Base-by-base conservation (phyloP, 306 rosid species). In the Cucumis hystrix region DNA sequence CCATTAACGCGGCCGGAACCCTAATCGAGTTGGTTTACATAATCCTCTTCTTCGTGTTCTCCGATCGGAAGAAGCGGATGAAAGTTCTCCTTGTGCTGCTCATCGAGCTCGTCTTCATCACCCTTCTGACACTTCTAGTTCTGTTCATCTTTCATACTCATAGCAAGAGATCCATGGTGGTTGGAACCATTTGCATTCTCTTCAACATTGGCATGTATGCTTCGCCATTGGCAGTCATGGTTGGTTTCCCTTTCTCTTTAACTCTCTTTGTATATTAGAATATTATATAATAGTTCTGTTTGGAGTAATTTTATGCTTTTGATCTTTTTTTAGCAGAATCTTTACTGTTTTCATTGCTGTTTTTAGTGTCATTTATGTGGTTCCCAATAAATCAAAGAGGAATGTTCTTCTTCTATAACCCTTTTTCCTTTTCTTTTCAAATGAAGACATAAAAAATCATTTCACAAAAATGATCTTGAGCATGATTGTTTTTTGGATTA, bases 141-240 rank as follows among this genome's bases (percentile, higher is more conserved):
- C 21, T 92, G 35, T 76, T 81, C 5, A 14, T 87, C 5, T 77
- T 78, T 41, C 96, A 92, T 33, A 15, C 89, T 10, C 6, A 43
- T 68, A 76, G 41, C 18, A 84, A 79, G 77, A 82, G 97, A 54
- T 85, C 93, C 41, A 23, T 81, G 15, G 25, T 95, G 64, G 97
- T 90, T 16, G 99, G 99, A 78, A 76, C 85, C 57, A 77, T 84
- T 1, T 86, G 92, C 84, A 86, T 89, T 40, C 57, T 89, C 45
- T 89, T 86, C 82, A 95, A 92, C 87, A 81, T 92, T 55, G 85
- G 89, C 88, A 95, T 95, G 97, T 95, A 89, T 66, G 99, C 97
- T 79, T 74, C 99, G 0, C 97, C 99, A 5, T 74, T 95, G 60
- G 25, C 92, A 5, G 72, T 95, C 82, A 95, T 95, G 92, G 98